Evolutionary conservation across 192 early-diverging fungal genomes (phyloP), one percentile per base, ranked within the genome.

Genomic region (Pilaira anomala): DNA sequence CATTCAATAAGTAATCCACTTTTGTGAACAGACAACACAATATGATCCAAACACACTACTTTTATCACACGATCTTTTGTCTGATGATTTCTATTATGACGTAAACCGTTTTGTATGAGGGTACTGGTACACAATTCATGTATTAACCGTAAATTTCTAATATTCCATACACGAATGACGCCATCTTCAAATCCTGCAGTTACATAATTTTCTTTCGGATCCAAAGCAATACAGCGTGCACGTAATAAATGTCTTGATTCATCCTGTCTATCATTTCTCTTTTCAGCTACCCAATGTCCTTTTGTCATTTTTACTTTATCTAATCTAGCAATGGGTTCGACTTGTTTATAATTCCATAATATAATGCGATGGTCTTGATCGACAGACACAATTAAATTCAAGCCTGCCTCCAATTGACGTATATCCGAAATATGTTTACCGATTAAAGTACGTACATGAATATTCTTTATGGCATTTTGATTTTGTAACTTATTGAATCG

Each of bases 401-500:
- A 36, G 36, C 45, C 66, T 18, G 29, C 28, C 26, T 59, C 25
- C 0, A 74, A 21, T 7, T 30, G 19, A n/a, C 42, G 33, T 22
- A 74, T 26, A 41, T 74, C 72, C 26, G 67, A 56, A 19, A 57
- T 36, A 42, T 74, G 72, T 19, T 74, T 56, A 8, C 72, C 72
- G 16, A 22, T 36, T 7, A 74, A 19, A 1, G 67, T 74, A 1
- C 50, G 42, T 9, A 74, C 53, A 3, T 52, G 46, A 22, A 74
- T 55, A 30, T 44, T 50, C 12, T 28, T 24, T 26, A 66, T 30
- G 19, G 33, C 48, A 21, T 30, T 61, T n/a, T 62, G 61, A 24
- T 60, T 59, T 50, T 61, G 63, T 7, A 28, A 54, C 21, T 49
- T 51, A 6, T 65, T 55, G n/a, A 57, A 62, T 36, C 49, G 59